Percentiles rank a stretch among this genome's conserved stretches.
These are phyloP conservation scores for Xylariaceae sp. DNA, from an alignment of 2,329 filamentous ascomycete species.

Conservation along the genomic window DNA sequence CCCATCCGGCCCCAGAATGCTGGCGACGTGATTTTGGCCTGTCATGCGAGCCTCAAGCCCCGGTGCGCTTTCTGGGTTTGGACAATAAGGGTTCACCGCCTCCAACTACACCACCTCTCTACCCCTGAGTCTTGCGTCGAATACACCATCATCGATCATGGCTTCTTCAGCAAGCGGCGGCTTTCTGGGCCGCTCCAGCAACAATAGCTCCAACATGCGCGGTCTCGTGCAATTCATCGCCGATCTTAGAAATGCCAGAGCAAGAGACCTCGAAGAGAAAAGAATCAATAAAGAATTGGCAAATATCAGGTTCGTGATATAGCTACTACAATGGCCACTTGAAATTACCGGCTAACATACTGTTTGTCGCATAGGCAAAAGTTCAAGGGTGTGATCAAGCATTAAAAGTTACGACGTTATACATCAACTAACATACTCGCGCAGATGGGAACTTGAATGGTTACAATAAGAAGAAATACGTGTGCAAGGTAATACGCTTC, in stretches of 20 bases:
- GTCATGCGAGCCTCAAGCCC: constrained; percentile 30
- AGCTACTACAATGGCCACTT: background rate
- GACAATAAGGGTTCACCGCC: constrained; percentile 16
- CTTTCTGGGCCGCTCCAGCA: constrained; percentile 64
- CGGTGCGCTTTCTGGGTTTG: constrained; percentile 27
- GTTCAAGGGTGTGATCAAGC: constrained; percentile 66
- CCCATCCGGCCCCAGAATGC: constrained; percentile 25
- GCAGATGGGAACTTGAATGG: constrained; percentile 82
- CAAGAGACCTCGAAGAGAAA: constrained; percentile 95
- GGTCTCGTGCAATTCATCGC: constrained; percentile 98
- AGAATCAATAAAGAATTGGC: constrained; percentile 98
- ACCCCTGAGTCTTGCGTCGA: too few species aligned
- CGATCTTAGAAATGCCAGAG: constrained; percentile 89
- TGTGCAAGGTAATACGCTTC: constrained; percentile 70
- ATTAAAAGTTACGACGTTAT: background rate
- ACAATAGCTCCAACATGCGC: constrained; percentile 64
- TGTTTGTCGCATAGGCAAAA: constrained; percentile 61
- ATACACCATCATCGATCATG: constrained; percentile 36
- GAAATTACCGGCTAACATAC: constrained; percentile 12
- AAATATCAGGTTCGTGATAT: constrained; percentile 72
- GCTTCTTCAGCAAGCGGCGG: constrained; percentile 51
- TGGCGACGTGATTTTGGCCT: constrained; percentile 28
- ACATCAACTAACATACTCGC: constrained; percentile 21
- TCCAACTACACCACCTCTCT: constrained; percentile 7
- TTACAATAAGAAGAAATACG: constrained; percentile 99